Conservation (phyloP, 495 filamentous ascomycete species). For the Hypoxylon cercidicola region DNA sequence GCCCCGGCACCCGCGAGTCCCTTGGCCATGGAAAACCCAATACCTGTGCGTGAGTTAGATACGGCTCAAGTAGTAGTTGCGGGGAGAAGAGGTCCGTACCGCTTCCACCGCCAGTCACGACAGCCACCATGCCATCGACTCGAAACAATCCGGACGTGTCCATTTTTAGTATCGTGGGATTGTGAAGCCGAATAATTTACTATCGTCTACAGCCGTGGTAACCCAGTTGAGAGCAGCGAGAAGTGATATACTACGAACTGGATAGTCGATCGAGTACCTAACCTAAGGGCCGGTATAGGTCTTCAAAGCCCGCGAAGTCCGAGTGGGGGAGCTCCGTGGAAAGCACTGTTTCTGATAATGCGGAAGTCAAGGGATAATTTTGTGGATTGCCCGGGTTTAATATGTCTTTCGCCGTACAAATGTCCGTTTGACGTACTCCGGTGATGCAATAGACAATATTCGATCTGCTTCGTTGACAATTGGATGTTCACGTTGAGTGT, state of each 20-base stretch:
- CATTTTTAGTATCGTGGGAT: conserved; percentile 21
- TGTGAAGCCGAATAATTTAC: background rate
- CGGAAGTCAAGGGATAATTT: too few relatives aligned
- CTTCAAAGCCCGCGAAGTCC: background rate
- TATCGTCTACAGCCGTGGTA: background rate
- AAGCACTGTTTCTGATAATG: conserved; percentile 2
- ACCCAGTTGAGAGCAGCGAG: background rate
- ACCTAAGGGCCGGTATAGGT: background rate
- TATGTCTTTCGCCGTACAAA: too few relatives aligned
- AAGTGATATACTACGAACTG: background rate
- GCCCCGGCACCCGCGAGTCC: conserved; percentile 69
- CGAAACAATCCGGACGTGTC: conserved; percentile 57
- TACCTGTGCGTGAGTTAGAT: conserved; percentile 51
- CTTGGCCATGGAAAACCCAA: conserved; percentile 67
- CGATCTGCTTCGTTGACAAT: too few relatives aligned
- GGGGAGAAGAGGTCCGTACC: conserved; percentile 50
- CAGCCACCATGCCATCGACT: conserved; percentile 68
- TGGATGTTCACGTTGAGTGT: too few relatives aligned
- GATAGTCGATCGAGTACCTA: background rate
- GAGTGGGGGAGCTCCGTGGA: background rate
- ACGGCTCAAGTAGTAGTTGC: background rate
- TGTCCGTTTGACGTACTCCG: too few relatives aligned
- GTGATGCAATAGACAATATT: too few relatives aligned
- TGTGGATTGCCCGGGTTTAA: too few relatives aligned
- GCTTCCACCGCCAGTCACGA: conserved; percentile 69